phyloP scores from a whole-genome alignment of 1,139 yeast genomes.

The Yamadazyma diospyri region DNA sequence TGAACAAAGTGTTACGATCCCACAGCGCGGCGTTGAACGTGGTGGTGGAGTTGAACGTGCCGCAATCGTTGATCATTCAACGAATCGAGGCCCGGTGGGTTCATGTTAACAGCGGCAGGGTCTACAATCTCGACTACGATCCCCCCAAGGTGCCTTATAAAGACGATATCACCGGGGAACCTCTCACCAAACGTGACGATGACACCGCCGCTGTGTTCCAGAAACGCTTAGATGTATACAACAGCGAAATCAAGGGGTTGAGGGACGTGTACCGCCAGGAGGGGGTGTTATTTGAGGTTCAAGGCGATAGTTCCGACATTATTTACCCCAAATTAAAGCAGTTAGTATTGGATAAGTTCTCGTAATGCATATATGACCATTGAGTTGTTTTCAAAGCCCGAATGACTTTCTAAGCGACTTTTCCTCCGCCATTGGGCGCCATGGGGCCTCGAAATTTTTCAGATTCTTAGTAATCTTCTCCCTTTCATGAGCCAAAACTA shows the following conservation, averaged over 20 bases:
- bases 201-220: constrained; percentile 71
- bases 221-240: constrained; percentile 62
- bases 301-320: constrained; percentile 80
- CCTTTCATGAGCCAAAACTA: too few species aligned
- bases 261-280: constrained; percentile 53
- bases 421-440: too few species aligned
- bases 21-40: constrained; percentile 50
- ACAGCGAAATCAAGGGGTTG: constrained; percentile 57
- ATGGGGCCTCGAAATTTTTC: too few species aligned
- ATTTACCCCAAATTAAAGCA: constrained; percentile 67
- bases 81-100: constrained; percentile 86
- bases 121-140: constrained; percentile 79
- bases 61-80: constrained; percentile 70
- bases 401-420: too few species aligned
- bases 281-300: constrained; percentile 55
- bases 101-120: constrained; percentile 79
- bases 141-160: constrained; percentile 81
- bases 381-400: too few species aligned
- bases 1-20: constrained; percentile 45
- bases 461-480: too few species aligned
- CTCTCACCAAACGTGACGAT: constrained; percentile 72
- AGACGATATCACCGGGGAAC: constrained; percentile 90
- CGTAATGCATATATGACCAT: too few species aligned
- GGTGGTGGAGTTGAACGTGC: constrained; percentile 83
- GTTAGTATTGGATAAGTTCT: constrained; percentile 24